phyloP scores from a whole-genome alignment of 345 rosid genomes.

The Noccaea caerulescens region DNA sequence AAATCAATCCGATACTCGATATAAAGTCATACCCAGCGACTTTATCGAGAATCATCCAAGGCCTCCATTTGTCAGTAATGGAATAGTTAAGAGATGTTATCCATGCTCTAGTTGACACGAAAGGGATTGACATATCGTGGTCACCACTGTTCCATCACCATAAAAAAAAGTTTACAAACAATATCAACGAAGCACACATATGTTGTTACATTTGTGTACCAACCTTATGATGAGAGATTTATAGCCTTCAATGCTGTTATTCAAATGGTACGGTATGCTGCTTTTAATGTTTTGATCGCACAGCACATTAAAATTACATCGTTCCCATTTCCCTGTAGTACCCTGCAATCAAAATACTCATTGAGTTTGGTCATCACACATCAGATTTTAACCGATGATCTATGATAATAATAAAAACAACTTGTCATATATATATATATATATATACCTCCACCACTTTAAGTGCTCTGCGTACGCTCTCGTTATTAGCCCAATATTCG shows the following conservation, averaged over 20 bases:
- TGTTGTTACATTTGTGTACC: background rate
- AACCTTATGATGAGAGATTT: conserved; percentile 29
- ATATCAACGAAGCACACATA: background rate
- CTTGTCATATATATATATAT: background rate
- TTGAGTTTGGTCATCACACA: background rate
- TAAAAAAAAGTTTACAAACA: background rate
- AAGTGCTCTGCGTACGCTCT: conserved; percentile 36
- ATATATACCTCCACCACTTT: conserved; percentile 12
- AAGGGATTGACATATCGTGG: conserved; percentile 56
- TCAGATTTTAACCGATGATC: background rate
- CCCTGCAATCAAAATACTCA: conserved; percentile 4
- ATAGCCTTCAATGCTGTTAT: conserved; percentile 25
- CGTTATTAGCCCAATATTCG: conserved; percentile 11
- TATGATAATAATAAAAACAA: background rate
- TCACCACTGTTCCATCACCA: conserved; percentile 52
- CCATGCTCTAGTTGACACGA: conserved; percentile 63
- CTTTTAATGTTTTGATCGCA: conserved; percentile 8
- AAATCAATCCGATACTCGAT: background rate
- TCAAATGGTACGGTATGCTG: conserved; percentile 28
- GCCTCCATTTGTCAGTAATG: conserved; percentile 59
- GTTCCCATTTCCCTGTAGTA: conserved; percentile 1
- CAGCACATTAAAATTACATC: background rate
- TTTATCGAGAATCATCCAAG: conserved; percentile 54
- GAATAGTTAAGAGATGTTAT: conserved; percentile 56
- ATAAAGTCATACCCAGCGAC: conserved; percentile 42